Evolutionary conservation across 2,329 filamentous ascomycete genomes (phyloP).

Genomic region (Paecilomyces sp.): DNA sequence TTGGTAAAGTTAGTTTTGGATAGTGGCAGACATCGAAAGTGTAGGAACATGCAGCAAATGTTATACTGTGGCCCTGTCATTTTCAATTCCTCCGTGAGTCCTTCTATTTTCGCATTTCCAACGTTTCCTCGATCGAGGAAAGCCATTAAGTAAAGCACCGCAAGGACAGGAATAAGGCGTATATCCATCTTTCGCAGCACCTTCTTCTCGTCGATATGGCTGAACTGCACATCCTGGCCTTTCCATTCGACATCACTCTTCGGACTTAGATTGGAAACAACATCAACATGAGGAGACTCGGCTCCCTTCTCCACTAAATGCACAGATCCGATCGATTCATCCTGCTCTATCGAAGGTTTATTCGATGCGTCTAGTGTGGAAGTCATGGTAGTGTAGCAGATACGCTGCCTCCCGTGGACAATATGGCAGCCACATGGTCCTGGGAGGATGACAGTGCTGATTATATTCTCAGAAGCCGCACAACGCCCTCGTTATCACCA

Average conservation of each 20-base stretch:
- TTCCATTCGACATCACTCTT: background rate
- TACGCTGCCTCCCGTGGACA: background rate
- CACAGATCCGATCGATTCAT: background rate
- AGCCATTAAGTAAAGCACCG: conserved; percentile 29
- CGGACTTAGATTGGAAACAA: background rate
- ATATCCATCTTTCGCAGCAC: conserved; percentile 36
- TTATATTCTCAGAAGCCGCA: background rate
- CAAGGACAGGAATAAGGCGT: conserved; percentile 31
- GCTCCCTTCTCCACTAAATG: background rate
- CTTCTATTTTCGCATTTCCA: conserved; percentile 20
- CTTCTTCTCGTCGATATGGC: conserved; percentile 32
- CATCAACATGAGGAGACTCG: background rate
- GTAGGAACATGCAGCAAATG: conserved; percentile 11
- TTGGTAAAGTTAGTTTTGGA: background rate
- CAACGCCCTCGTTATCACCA: background rate
- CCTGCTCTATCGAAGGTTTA: background rate
- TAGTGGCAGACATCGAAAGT: background rate
- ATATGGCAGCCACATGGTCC: background rate
- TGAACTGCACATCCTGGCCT: conserved; percentile 13
- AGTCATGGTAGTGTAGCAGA: background rate
- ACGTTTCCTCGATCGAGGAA: conserved; percentile 20
- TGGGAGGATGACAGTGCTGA: background rate
- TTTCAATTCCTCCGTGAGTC: conserved; percentile 12
- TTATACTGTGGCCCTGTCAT: conserved; percentile 18
- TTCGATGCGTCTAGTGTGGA: background rate